phyloP scores from a whole-genome alignment of 495 filamentous ascomycete species.

The Trichodelitschia bisporula region DNA sequence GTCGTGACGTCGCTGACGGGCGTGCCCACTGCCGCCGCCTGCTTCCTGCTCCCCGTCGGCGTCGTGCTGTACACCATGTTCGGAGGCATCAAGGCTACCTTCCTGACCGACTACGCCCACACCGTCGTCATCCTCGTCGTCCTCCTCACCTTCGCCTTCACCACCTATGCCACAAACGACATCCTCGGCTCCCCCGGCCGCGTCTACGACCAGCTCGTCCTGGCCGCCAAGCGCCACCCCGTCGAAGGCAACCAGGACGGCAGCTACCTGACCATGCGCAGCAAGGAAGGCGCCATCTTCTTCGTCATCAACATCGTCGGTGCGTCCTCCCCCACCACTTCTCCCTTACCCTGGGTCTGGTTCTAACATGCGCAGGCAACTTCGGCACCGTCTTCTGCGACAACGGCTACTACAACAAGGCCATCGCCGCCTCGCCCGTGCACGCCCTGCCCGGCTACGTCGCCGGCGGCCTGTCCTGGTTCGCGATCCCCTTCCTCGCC shows the following conservation, averaged over 20 bases:
- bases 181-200: slow-evolving; percentile 1
- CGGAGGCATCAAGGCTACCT: slow-evolving; percentile 20
- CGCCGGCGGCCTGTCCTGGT: slow-evolving; percentile 76
- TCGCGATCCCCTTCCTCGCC: slow-evolving; percentile 83
- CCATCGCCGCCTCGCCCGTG: slow-evolving; percentile 73
- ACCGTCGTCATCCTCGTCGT: slow-evolving; percentile 18
- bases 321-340: too few species aligned
- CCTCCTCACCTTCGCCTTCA: slow-evolving; percentile 11
- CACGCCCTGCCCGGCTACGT: slow-evolving; percentile 86
- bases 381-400: slow-evolving; percentile 13
- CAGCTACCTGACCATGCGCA: slow-evolving; percentile 11
- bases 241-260: slow-evolving; percentile 12
- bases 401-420: slow-evolving; percentile 66
- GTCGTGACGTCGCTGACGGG: slow-evolving; percentile 20
- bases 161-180: slow-evolving; percentile 7
- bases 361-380: too few species aligned
- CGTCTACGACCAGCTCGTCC: slow-evolving; percentile 5
- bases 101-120: slow-evolving; percentile 21
- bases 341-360: too few species aligned
- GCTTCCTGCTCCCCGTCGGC: slow-evolving; percentile 19
- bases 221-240: slow-evolving; percentile 7
- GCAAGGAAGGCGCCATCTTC: slow-evolving; percentile 11
- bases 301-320: slow-evolving; percentile 9
- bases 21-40: slow-evolving; percentile 23
- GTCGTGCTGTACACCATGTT: slow-evolving; percentile 21